Base-by-base conservation (phyloP, 2,329 filamentous ascomycete species). In the Ilyonectria robusta region DNA sequence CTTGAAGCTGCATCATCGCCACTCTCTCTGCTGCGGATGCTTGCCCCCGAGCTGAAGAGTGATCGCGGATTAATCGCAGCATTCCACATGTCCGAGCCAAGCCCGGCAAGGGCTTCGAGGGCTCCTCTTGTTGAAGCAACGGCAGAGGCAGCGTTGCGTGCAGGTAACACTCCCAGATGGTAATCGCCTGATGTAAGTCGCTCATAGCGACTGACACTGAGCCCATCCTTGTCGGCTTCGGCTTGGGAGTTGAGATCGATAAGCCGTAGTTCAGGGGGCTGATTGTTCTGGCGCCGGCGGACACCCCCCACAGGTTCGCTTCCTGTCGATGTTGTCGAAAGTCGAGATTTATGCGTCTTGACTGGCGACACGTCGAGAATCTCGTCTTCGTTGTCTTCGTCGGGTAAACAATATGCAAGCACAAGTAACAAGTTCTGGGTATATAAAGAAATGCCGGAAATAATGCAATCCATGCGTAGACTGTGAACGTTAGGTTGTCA, bases 381-480 rank as follows among this genome's bases (percentile, higher is more conserved):
- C 2, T 83, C 82, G 8, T 86, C 81, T 10, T 91, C 87, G 15
- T 91, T 88, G n/a, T 92, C 88, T 9, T 91, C 86, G 51, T 94
- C 93, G 42, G 91, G 89, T 67, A 91, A 91, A 76, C 94, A 91
- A 82, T 97, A 98, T 78, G 95, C 95, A 83, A 99, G 92, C 76
- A 98, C 92, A 75, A 97, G 89, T 81, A 99, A 87, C 73, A 97
- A 87, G 78, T 90, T 96, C 78, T 94, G 94, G 78, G 94, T 97
- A 90, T 98, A 98, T 82, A 99, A 87, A 71, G 95, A 97, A 81
- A 99, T 92, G 76, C 96, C 96, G 79, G 96, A 97, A 85, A 99
- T 94, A 80, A 97, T 94, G 85, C 96, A 98, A 84, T 99, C 96
- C 82, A 96, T 97, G 77, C 94, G 93, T 82, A 98, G 89, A 83